Base-by-base conservation (phyloP, 2,329 filamentous ascomycete species). In the Beauveria varroae region DNA sequence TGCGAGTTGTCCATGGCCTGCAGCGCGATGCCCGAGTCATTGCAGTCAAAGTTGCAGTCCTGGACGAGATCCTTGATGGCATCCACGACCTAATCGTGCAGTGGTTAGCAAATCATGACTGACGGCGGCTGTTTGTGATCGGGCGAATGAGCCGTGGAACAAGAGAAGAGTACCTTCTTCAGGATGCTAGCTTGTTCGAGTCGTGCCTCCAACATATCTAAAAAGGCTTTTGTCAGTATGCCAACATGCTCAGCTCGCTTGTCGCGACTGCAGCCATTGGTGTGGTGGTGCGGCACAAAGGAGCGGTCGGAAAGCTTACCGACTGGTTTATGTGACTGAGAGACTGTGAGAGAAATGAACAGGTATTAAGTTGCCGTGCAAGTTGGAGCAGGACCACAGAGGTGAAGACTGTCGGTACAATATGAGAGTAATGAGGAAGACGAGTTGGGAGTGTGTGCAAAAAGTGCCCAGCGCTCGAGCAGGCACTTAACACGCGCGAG, bases 21-120 rank as follows among this genome's bases (percentile, higher is more conserved):
- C 61, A 99, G 90, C 57, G 93, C 93, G 72, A 99, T 95, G 65
- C 95, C 95, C 60, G 91, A 93, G 83, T 99, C 96, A 89, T 98
- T 99, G 89, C 96, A 99, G 84, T 99, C 95, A 80, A 99, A 99
- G 81, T 99, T 99, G 87, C 95, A 99, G 80, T 99, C 95, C 78
- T 98, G 95, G 59, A 99, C 95, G 57, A 99, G 87, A 72, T 99
- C 95, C 79, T 97, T 98, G 87, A 99, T 97, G 70, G 96, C 91
- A 75, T 99, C 96, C 71, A 99, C 93, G 65, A 98, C 91, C 92
- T 96, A 68, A 54, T 22, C 49, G 26, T 43, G 22, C 28, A 51
- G n/a, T n/a, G 7, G 62, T 50, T 46, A 63, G 64, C 55, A 54
- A 30, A 40, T 43, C 60, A 61, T 24, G 73, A 68, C 54, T 47